Percentiles rank a stretch among this genome's conserved stretches.
These are phyloP conservation scores for Malus orientalis DNA, from an alignment of 306 rosid species.

Conservation along the genomic window DNA sequence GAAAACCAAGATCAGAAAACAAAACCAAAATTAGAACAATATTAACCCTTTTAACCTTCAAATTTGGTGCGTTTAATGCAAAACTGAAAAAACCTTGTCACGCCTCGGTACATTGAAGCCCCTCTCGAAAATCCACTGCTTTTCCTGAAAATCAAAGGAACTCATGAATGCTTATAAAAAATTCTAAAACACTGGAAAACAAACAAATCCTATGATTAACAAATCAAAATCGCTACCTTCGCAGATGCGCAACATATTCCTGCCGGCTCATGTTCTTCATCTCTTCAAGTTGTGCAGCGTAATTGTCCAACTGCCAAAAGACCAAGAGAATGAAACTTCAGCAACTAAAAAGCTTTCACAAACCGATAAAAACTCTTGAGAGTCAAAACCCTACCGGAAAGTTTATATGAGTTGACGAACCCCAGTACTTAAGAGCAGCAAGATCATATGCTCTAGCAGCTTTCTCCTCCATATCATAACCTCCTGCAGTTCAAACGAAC, in stretches of 20 bases:
- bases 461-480: slow-evolving; percentile 99
- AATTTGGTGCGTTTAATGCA: background rate
- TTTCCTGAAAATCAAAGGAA: slow-evolving; percentile 48
- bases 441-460: slow-evolving; percentile 99
- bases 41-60: background rate
- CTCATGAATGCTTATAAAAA: background rate
- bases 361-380: background rate
- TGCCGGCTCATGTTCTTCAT: slow-evolving; percentile 97
- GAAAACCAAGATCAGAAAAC: slow-evolving; percentile 4
- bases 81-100: slow-evolving; percentile 57
- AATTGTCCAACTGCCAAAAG: slow-evolving; percentile 58
- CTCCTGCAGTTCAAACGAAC: slow-evolving; percentile 42
- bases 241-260: slow-evolving; percentile 91
- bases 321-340: background rate
- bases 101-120: slow-evolving; percentile 96
- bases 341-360: background rate
- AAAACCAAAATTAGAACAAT: background rate
- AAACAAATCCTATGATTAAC: background rate
- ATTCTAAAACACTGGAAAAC: background rate
- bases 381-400: slow-evolving; percentile 46
- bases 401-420: slow-evolving; percentile 84
- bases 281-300: slow-evolving; percentile 60
- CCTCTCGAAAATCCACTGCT: slow-evolving; percentile 98
- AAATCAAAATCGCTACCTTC: slow-evolving; percentile 41
- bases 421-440: slow-evolving; percentile 98